Evolutionary conservation across 208 protist species (phyloP).

Genomic region (Phytomonas francai): DNA sequence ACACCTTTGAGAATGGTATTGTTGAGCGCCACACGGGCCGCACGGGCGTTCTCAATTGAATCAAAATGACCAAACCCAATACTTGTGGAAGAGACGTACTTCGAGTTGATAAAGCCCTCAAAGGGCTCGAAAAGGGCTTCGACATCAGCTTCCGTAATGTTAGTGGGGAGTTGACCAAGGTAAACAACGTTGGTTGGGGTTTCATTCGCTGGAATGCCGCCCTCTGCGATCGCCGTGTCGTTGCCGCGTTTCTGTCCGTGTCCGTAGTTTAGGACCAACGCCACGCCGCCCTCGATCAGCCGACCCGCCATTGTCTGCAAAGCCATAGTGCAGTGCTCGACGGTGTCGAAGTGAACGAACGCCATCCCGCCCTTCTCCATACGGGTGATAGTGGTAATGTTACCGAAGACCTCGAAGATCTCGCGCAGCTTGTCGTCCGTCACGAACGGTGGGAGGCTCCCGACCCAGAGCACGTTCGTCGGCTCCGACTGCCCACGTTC

Average conservation of each 20-base stretch:
- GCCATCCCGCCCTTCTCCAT: conserved; percentile 64
- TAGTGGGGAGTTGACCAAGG: conserved; percentile 63
- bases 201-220: conserved; percentile 58
- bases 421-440: conserved; percentile 61
- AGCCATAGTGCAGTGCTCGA: conserved; percentile 77
- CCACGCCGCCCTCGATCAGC: conserved; percentile 55
- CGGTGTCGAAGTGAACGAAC: conserved; percentile 78
- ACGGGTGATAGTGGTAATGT: conserved; percentile 53
- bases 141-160: conserved; percentile 57
- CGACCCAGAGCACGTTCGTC: conserved; percentile 77
- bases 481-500: conserved; percentile 55
- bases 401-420: conserved; percentile 75
- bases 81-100: conserved; percentile 46
- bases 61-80: conserved; percentile 87
- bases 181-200: conserved; percentile 81
- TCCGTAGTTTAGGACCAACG: conserved; percentile 82
- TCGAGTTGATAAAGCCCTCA: conserved; percentile 82
- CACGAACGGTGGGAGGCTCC: conserved; percentile 60
- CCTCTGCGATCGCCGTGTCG: conserved; percentile 12
- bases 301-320: conserved; percentile 66
- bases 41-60: conserved; percentile 47
- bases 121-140: conserved; percentile 58
- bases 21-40: conserved; percentile 45
- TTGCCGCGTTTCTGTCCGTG: conserved; percentile 33
- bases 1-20: conserved; percentile 48